Percentiles rank a stretch among this genome's conserved stretches.
Evolutionary conservation across 2,329 filamentous ascomycete genomes (phyloP).

Genomic region (Fusarium sp.): DNA sequence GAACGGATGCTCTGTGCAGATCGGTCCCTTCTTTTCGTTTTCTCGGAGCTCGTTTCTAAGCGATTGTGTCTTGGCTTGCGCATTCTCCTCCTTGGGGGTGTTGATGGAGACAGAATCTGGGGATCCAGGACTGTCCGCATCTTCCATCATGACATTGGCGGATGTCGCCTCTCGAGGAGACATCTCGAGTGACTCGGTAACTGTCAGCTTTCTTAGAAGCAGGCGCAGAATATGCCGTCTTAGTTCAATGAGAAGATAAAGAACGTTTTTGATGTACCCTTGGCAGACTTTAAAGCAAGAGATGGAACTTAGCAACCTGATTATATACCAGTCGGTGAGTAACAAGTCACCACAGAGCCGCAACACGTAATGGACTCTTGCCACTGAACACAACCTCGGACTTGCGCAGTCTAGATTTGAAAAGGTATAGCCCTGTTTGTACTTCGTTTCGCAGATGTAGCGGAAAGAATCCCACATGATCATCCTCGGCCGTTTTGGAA

Average conservation of each 20-base stretch:
- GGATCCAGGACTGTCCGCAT: neutral
- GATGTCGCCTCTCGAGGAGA: neutral
- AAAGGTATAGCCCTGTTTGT: slow-evolving; percentile 9
- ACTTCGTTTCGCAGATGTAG: neutral
- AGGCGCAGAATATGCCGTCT: neutral
- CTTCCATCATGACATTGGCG: neutral
- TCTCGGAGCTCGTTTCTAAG: neutral
- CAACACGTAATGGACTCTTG: neutral
- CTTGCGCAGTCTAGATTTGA: slow-evolving; percentile 3
- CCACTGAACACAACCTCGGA: neutral
- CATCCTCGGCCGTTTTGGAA: neutral
- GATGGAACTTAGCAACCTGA: no score
- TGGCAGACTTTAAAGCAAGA: no score
- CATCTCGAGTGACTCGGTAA: neutral
- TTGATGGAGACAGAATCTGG: neutral
- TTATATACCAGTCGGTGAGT: neutral
- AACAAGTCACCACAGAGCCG: neutral
- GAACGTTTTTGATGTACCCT: no score
- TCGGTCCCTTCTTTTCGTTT: neutral
- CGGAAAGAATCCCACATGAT: slow-evolving; percentile 20
- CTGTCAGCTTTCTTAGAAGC: neutral
- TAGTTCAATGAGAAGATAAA: neutral
- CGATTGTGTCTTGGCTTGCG: neutral
- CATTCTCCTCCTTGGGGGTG: neutral
- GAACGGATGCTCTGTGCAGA: neutral